These are phyloP conservation scores for Pseudogymnoascus sp. DNA, from an alignment of 2,329 filamentous ascomycete genomes.

Conservation along the genomic window DNA sequence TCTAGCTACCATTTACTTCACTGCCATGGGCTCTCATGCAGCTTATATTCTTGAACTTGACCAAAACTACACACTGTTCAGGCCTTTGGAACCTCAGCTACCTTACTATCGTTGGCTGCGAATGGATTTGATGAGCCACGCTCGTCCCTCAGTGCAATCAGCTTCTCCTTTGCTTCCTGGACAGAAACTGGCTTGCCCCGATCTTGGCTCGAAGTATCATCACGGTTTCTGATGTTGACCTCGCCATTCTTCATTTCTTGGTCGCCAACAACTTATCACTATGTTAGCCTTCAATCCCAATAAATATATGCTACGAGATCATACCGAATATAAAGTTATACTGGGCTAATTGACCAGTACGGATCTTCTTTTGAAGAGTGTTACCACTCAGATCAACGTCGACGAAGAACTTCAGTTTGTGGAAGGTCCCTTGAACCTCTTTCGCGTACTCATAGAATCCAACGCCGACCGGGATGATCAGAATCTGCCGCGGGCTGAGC, in stretches of 20 bases:
- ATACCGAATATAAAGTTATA: conserved; percentile 77
- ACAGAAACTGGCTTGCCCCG: conserved; percentile 51
- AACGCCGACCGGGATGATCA: conserved; percentile 70
- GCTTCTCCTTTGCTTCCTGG: conserved; percentile 48
- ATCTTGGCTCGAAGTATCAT: conserved; percentile 53
- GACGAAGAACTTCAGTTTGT: conserved; percentile 58
- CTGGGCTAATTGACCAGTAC: conserved; percentile 68
- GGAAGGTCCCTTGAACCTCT: conserved; percentile 63
- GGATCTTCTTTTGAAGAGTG: conserved; percentile 85
- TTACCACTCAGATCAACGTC: conserved; percentile 66
- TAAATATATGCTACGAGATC: conserved; percentile 17
- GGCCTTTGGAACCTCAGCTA: not conserved
- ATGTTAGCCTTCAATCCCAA: not conserved
- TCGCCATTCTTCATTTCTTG: conserved; percentile 52
- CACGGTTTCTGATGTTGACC: conserved; percentile 56
- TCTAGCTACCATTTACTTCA: not conserved
- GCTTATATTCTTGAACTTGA: not conserved
- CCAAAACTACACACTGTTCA: not conserved
- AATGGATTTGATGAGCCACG: conserved; percentile 31
- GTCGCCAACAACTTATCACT: conserved; percentile 46
- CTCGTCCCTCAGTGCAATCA: conserved; percentile 43
- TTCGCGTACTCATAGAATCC: conserved; percentile 64
- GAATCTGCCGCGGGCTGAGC: conserved; percentile 74
- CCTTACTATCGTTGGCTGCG: conserved; percentile 13
- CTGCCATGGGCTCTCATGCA: not conserved